phyloP scores from a whole-genome alignment of 2,329 filamentous ascomycete genomes.

The Penicillium occitanis region DNA sequence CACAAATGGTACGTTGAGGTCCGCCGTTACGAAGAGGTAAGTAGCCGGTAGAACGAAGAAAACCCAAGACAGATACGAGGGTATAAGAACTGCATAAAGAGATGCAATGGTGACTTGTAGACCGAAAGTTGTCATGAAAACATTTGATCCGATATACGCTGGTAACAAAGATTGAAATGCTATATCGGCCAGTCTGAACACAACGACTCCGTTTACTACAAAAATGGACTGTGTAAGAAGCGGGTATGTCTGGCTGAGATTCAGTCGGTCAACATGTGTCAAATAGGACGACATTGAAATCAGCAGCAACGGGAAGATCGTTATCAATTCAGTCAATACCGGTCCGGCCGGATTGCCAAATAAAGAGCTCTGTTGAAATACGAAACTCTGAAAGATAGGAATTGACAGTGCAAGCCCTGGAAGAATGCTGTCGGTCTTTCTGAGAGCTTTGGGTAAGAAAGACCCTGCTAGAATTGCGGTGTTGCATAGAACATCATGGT shows the following conservation, averaged over 20 bases:
- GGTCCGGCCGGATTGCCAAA: constrained; percentile 73
- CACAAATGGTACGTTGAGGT: constrained; percentile 68
- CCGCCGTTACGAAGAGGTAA: constrained; percentile 62
- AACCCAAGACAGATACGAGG: constrained; percentile 61
- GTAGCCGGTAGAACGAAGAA: constrained; percentile 69
- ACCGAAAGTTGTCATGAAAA: constrained; percentile 68
- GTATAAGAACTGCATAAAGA: constrained; percentile 65
- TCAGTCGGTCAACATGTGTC: constrained; percentile 53
- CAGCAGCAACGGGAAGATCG: constrained; percentile 67
- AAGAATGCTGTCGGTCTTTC: constrained; percentile 54
- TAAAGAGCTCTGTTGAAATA: constrained; percentile 65
- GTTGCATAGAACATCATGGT: constrained; percentile 68
- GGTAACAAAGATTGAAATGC: constrained; percentile 44
- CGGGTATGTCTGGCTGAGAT: constrained; percentile 64
- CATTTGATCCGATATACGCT: constrained; percentile 58
- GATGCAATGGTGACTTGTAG: constrained; percentile 67
- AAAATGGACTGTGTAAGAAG: constrained; percentile 47
- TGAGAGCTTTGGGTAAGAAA: constrained; percentile 56
- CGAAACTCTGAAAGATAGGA: constrained; percentile 68
- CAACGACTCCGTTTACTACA: constrained; percentile 56
- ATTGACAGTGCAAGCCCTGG: constrained; percentile 74
- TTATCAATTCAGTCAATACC: constrained; percentile 69
- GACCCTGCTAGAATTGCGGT: constrained; percentile 69
- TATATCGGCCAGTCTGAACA: constrained; percentile 57
- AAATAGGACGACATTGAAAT: constrained; percentile 57